Evolutionary conservation across 805 yeast species (phyloP), one percentile per base, ranked within the genome.

Genomic region (Saturnispora gosingensis): DNA sequence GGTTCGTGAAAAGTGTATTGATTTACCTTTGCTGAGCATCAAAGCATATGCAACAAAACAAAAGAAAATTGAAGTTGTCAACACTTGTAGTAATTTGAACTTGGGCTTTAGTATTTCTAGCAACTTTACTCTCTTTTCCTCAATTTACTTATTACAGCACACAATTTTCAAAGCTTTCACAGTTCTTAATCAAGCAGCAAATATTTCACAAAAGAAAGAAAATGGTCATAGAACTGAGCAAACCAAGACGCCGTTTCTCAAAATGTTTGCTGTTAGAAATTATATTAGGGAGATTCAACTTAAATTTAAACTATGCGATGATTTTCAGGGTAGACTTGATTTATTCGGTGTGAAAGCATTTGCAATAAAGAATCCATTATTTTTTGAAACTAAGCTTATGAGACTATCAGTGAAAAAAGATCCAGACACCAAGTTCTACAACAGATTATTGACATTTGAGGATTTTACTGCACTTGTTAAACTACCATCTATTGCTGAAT

Each of bases 261-360:
- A 25, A 15, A 43, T 25, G 24, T 27, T 45, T 24, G 57, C 45
- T 51, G 49, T 59, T 3, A 45, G 52, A 35, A 38, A 50, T 38
- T 34, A 27, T 22, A 8, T 54, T 2, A 51, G 43, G 22, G 59
- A 51, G 27, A 34, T 16, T 11, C 70, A 39, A 56, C 52, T 18
- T 57, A 63, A 30, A 35, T 61, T 20, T 62, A 58, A 43, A n/a
- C 66, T 82, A 45, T 77, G 79, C 3, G 76, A 76, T 55, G 74
- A 73, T 4, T 72, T 81, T 54, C 74, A 72, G 25, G 57, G 77
- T 16, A 74, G 74, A 56, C 10, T 78, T 1, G 85, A 82, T 55
- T 27, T 70, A 0, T 63, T 71, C 7, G 64, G 62, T 6, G 42
- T 65, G 1, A 59, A 52, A 16, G 46, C 67, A 1, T 45, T 53